phyloP scores from a whole-genome alignment of 2,329 filamentous ascomycete genomes.

The Ophiostoma ulmi region DNA sequence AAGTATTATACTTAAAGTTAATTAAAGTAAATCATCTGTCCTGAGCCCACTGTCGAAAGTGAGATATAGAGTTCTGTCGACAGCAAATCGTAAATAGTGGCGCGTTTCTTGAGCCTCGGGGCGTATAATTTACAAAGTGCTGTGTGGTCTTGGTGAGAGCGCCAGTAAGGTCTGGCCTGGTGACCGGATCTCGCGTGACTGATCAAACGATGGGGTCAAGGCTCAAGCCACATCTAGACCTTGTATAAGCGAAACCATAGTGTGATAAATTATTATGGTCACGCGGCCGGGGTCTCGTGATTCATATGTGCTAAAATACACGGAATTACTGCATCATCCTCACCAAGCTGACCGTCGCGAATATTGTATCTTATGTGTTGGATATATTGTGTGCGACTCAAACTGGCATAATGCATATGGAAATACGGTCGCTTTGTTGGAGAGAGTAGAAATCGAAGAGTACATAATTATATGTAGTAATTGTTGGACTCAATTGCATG shows the following conservation, averaged over 20 bases:
- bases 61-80: background rate
- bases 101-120: background rate
- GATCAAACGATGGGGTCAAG: slow-evolving; percentile 18
- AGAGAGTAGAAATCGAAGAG: background rate
- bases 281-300: slow-evolving; percentile 5
- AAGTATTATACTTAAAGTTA: background rate
- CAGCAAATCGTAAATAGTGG: background rate
- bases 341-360: background rate
- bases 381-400: background rate
- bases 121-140: background rate
- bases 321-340: background rate
- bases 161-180: slow-evolving; percentile 18
- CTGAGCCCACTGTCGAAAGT: too few relatives aligned
- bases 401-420: background rate
- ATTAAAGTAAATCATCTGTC: background rate
- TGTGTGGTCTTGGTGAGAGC: slow-evolving; percentile 11
- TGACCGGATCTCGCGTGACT: slow-evolving; percentile 26
- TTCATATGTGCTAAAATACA: background rate
- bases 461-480: background rate
- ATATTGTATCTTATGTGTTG: background rate
- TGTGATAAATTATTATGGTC: background rate
- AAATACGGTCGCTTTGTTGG: background rate
- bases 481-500: background rate
- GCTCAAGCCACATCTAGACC: slow-evolving; percentile 15
- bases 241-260: background rate